Conservation (phyloP, 306 rosid genomes). For the Prunus padus region DNA sequence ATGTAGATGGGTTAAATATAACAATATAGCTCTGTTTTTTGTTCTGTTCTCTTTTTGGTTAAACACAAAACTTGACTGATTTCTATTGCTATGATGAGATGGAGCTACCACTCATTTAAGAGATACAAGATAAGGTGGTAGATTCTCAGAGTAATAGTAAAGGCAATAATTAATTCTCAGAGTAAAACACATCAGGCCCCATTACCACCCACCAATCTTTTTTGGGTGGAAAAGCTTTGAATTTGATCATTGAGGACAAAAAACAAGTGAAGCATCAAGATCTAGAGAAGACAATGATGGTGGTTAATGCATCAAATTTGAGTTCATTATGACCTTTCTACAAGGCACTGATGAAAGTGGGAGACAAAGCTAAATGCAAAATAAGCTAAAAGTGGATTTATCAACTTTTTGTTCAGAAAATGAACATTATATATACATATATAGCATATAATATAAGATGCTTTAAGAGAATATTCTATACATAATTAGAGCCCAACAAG, state of each 20-base stretch:
- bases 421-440: background rate
- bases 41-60: no score
- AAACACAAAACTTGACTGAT: no score
- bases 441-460: background rate
- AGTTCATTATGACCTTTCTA: background rate
- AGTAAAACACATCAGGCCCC: slow-evolving; percentile 10
- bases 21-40: no score
- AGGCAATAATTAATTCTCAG: slow-evolving; percentile 8
- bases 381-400: slow-evolving; percentile 1
- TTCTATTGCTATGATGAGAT: background rate
- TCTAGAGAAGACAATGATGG: slow-evolving; percentile 14
- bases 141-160: background rate
- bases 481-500: background rate
- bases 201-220: background rate
- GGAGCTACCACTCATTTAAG: slow-evolving; percentile 16
- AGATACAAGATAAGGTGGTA: slow-evolving; percentile 8
- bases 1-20: no score
- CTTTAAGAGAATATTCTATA: background rate
- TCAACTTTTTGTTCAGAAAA: background rate
- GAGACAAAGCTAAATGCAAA: background rate
- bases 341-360: slow-evolving; percentile 5
- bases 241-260: slow-evolving; percentile 3
- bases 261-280: slow-evolving; percentile 17
- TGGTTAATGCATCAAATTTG: background rate
- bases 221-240: background rate